Evolutionary conservation across 768 basidiomycete species (phyloP).

Genomic region (Rhodosporidiobolus odoratus): DNA sequence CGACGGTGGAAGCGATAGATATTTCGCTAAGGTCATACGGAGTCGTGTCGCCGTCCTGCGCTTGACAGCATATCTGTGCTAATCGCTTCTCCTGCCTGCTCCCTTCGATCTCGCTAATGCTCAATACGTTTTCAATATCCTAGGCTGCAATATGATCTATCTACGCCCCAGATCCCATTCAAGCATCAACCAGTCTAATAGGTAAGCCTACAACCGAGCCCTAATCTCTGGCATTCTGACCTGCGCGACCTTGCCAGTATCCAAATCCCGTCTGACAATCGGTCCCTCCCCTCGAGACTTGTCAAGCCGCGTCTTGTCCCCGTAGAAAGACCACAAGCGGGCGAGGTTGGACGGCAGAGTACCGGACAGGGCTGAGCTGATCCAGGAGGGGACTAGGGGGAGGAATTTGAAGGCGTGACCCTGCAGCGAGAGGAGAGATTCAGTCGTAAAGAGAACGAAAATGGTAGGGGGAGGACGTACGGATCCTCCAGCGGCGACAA

Average conservation of each 20-base stretch:
- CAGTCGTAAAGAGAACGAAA: slow-evolving; percentile 1
- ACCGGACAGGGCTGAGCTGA: slow-evolving; percentile 66
- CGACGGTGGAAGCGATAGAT: too few relatives aligned
- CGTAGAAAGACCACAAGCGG: slow-evolving; percentile 58
- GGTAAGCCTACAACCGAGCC: too few relatives aligned
- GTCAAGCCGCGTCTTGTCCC: slow-evolving; percentile 22
- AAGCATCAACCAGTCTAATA: too few relatives aligned
- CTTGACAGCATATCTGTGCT: too few relatives aligned
- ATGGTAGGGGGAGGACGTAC: slow-evolving; percentile 52
- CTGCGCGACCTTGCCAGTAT: not conserved
- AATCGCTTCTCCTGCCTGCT: too few relatives aligned
- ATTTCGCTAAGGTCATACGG: too few relatives aligned
- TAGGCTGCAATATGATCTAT: too few relatives aligned
- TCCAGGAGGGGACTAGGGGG: slow-evolving; percentile 71
- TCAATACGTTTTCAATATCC: too few relatives aligned
- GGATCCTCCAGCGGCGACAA: slow-evolving; percentile 82
- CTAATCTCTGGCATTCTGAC: not conserved
- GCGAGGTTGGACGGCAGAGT: slow-evolving; percentile 55
- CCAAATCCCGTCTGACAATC: slow-evolving; percentile 16
- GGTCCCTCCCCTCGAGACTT: slow-evolving; percentile 27
- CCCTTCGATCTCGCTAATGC: too few relatives aligned
- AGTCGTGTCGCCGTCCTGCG: too few relatives aligned
- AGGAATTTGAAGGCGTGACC: slow-evolving; percentile 60
- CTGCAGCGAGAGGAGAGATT: too few relatives aligned
- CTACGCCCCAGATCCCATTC: too few relatives aligned